Evolutionary conservation across 371 early-diverging fungal genomes (phyloP), one percentile per base, ranked within the genome.

Genomic region (Basidiobolus meristosporus): DNA sequence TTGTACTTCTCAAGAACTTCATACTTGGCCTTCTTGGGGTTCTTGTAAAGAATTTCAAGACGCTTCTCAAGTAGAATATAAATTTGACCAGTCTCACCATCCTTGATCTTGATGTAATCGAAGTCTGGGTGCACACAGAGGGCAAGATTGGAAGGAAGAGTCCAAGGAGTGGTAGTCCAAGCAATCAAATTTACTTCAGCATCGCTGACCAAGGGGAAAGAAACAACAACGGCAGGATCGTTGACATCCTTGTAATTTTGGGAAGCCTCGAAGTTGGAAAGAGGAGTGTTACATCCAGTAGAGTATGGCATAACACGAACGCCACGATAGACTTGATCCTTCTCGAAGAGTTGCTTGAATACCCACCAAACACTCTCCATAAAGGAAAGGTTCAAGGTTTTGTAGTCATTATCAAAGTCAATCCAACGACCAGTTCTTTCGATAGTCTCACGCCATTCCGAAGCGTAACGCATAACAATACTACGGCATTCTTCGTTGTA

Each of bases 101-200:
- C 89, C 51, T 75, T 62, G 62, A 98, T 90, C 66, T 99, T 87
- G 53, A 85, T 68, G 56, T 99, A 99, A 38, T 86, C 86, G 56
- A 90, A 90, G 5, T 76, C 76, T 30, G 90, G 89, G 60, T 98
- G 73, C 34, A 98, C 90, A 56, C 84, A 82, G 1, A 99, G 70
- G 36, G 82, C 99, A 61, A 93, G 62, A 65, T 98, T 97, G 53
- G 86, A 79, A 22, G 99, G 99, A 40, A 99, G 62, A 12, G 99
- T 99, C 99, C 99, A 99, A 28, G 99, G 99, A 3, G 99, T 99
- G 34, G 99, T 99, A 16, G 99, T 99, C 99, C 99, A 99, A 2
- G 96, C 96, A 23, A 98, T 66, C 42, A 99, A 55, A 28, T 73
- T 58, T 15, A 83, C 80, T 1, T 68, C 49, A 14, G 87, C 80